phyloP scores from a whole-genome alignment of 2,329 filamentous ascomycete species.

The Aspergillus sp. region DNA sequence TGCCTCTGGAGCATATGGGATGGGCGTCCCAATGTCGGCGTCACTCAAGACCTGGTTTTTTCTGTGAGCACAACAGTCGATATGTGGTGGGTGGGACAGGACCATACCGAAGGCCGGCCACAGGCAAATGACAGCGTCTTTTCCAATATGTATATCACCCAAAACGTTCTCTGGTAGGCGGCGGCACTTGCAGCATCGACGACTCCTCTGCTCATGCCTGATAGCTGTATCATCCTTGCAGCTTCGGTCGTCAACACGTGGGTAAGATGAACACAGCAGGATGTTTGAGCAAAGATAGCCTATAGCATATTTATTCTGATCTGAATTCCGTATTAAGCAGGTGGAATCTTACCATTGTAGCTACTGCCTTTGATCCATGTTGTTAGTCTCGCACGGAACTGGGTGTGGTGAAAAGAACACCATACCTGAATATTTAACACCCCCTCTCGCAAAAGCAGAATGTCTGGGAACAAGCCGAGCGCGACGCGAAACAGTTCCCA shows the following conservation, averaged over 20 bases:
- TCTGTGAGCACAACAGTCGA: neutral
- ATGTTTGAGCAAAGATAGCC: constrained; percentile 42
- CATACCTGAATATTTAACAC: constrained; percentile 29
- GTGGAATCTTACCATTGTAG: neutral
- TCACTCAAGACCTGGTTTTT: constrained; percentile 38
- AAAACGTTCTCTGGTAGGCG: constrained; percentile 39
- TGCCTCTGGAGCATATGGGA: constrained; percentile 40
- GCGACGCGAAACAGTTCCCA: constrained; percentile 48
- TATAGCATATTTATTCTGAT: constrained; percentile 18
- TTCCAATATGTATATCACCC: constrained; percentile 47
- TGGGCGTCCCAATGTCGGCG: constrained; percentile 42
- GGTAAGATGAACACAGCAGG: constrained; percentile 41
- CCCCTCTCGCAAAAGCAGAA: constrained; percentile 30
- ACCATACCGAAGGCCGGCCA: constrained; percentile 38
- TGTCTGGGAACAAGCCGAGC: constrained; percentile 42
- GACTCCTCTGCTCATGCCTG: constrained; percentile 35
- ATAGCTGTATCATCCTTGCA: constrained; percentile 37
- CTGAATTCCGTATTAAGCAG: neutral
- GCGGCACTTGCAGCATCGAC: constrained; percentile 18
- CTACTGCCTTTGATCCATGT: neutral
- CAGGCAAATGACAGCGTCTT: constrained; percentile 40
- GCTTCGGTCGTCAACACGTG: constrained; percentile 39
- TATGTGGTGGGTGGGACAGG: no score
- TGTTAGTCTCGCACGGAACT: neutral
- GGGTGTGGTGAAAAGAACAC: neutral